Evolutionary conservation across 139 green algal genomes (phyloP).

Genomic region (Ostreobium quekettii): DNA sequence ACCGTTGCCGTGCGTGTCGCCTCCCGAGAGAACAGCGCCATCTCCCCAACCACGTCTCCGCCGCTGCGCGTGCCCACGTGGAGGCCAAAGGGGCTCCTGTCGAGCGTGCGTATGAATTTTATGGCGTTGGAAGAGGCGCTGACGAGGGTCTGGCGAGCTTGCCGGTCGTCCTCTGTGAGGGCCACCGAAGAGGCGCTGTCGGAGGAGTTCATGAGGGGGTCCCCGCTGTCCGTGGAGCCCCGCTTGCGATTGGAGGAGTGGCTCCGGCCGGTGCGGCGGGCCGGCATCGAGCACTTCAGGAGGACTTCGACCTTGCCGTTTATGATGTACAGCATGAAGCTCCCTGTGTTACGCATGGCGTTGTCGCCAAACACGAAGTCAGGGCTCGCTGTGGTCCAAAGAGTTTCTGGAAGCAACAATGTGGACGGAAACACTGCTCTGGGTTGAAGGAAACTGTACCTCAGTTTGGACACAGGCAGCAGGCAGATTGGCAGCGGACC

Average conservation of each 20-base stretch:
- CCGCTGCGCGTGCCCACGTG: conserved; percentile 30
- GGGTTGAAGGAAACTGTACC: no score
- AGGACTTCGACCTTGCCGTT: conserved; percentile 36
- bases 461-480: no score
- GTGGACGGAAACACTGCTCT: no score
- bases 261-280: neutral
- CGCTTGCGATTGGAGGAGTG: conserved; percentile 2
- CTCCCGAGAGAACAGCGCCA: conserved; percentile 37
- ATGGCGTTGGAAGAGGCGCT: conserved; percentile 24
- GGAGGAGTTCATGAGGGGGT: conserved; percentile 20
- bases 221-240: neutral
- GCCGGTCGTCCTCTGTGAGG: conserved; percentile 25
- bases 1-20: conserved; percentile 30
- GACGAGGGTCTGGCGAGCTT: conserved; percentile 28
- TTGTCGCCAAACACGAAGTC: no score
- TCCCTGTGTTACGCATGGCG: no score
- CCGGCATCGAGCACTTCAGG: conserved; percentile 23
- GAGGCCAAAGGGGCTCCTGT: conserved; percentile 19
- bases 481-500: no score
- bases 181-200: conserved; percentile 18
- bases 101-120: conserved; percentile 28
- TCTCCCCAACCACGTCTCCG: conserved; percentile 41
- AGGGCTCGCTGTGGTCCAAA: no score
- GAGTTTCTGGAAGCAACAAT: no score
- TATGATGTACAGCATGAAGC: conserved; percentile 36